Evolutionary conservation across 768 basidiomycete species (phyloP).

Genomic region (Rickenella mellea): DNA sequence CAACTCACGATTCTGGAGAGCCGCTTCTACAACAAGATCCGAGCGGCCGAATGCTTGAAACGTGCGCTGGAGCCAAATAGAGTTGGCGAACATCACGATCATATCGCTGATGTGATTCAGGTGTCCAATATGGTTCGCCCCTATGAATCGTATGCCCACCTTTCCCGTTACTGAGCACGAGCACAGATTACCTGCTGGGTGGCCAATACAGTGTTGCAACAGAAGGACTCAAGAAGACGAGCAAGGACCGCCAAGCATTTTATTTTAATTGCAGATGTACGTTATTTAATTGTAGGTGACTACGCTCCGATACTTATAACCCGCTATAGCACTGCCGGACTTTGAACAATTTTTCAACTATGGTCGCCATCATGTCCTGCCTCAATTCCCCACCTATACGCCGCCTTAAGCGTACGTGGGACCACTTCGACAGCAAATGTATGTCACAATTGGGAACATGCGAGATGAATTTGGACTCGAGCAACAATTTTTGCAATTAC

Average conservation of each 20-base stretch:
- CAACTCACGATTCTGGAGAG: conserved; percentile 92
- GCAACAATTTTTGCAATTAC: conserved; percentile 87
- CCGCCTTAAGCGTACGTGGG: conserved; percentile 89
- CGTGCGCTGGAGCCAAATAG: conserved; percentile 72
- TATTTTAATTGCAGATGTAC: conserved; percentile 83
- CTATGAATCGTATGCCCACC: background rate
- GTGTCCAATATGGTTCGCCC: conserved; percentile 71
- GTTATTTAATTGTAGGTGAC: conserved; percentile 22
- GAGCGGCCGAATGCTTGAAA: conserved; percentile 83
- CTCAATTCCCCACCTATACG: conserved; percentile 90
- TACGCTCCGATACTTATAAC: conserved; percentile 4
- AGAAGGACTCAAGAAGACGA: conserved; percentile 77
- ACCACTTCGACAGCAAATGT: conserved; percentile 68
- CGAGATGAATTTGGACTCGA: conserved; percentile 86
- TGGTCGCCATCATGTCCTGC: conserved; percentile 93
- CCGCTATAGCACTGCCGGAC: conserved; percentile 69
- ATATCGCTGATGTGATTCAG: conserved; percentile 80
- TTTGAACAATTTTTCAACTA: conserved; percentile 92
- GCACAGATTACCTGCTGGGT: conserved; percentile 88
- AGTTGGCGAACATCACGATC: conserved; percentile 59
- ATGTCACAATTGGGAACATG: conserved; percentile 68
- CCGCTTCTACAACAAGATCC: conserved; percentile 76
- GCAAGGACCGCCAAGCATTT: conserved; percentile 81
- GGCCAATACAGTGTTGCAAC: conserved; percentile 68
- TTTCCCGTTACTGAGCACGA: conserved; percentile 2